Evolutionary conservation across 75 land plant species (phyloP).

Genomic region (Selaginella moellendorffii): DNA sequence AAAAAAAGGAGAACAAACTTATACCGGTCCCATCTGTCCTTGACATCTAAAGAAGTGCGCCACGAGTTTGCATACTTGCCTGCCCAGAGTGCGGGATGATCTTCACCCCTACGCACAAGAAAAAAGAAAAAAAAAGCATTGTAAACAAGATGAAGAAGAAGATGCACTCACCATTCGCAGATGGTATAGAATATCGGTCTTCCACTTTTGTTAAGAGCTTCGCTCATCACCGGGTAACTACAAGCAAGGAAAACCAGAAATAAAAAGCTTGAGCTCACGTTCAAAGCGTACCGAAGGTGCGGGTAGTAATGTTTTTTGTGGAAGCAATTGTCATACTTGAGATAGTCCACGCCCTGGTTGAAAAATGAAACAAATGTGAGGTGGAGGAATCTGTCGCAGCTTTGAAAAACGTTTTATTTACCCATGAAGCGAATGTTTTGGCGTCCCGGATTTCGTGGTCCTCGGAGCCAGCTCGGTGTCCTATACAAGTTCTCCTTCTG

Average conservation of each 20-base stretch:
- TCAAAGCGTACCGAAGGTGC: constrained; percentile 7
- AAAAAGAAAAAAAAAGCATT: constrained; percentile 1
- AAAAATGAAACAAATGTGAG: not conserved
- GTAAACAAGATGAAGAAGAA: no score
- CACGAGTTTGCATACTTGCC: constrained; percentile 1
- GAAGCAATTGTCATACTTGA: constrained; percentile 3
- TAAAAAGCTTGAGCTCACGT: constrained; percentile 34
- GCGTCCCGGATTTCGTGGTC: constrained; percentile 64
- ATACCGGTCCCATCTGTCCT: constrained; percentile 2
- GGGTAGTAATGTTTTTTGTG: not conserved
- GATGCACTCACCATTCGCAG: constrained; percentile 82
- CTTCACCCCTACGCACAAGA: constrained; percentile 5
- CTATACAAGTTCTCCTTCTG: constrained; percentile 2
- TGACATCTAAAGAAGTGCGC: constrained; percentile 8
- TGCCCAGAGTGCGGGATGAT: constrained; percentile 2
- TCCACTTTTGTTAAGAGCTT: constrained; percentile 70
- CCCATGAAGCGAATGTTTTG: constrained; percentile 78
- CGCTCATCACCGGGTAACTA: constrained; percentile 44
- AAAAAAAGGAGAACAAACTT: not conserved
- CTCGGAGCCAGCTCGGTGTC: constrained; percentile 1
- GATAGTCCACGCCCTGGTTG: constrained; percentile 9
- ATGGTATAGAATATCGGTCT: constrained; percentile 80
- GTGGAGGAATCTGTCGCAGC: no score
- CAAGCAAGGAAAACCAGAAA: not conserved
- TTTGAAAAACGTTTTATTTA: constrained; percentile 34